Evolutionary conservation across 2,329 filamentous ascomycete genomes (phyloP), one percentile per base, ranked within the genome.

Genomic region (Colletotrichum sp.): DNA sequence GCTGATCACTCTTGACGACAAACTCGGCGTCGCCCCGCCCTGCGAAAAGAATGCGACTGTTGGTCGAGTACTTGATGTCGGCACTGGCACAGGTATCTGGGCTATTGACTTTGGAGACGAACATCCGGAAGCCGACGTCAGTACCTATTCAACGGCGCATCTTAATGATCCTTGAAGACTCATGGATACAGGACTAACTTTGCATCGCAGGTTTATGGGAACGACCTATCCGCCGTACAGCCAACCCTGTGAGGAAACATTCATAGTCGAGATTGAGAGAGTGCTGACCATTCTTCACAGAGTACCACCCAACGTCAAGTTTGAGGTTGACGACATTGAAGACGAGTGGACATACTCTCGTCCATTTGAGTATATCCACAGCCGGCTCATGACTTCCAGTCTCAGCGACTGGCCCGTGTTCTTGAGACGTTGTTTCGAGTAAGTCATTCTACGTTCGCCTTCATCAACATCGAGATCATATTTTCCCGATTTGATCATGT

Each of bases 281-380:
- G 34, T 16, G 36, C 14, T 38, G 3, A 38, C 6, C 14, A 16
- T 8, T 38, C 5, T 34, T 3, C 5, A 7, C 32, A 18, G 78
- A 65, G 84, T 86, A 4, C 87, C 87, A 1, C 83, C 85, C 0
- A 89, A 89, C 73, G 81, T 87, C 58, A 79, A 78, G 13, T 89
- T 89, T 74, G 82, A 85, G 38, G 78, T 85, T 65, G 83, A 85
- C 64, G 84, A 85, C 70, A 74, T 80, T 4, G 82, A 83, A 34
- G 78, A 81, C 34, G 77, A 79, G 36, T 86, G 84, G 84, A 79
- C 80, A 2, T 84, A 75, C 32, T 74, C 76, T 13, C 48, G 73
- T 3, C 78, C 79, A 7, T 85, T 85, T 55, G 83, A 86, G 67
- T 84, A 81, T 55, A 82, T 85, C 43, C 81, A 84, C 64, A 77